A percentile compares a stretch with the other conserved stretches of the same genome.
Evolutionary conservation across 768 basidiomycete genomes (phyloP).

Genomic region (Boletus pseudo-olivaceus): DNA sequence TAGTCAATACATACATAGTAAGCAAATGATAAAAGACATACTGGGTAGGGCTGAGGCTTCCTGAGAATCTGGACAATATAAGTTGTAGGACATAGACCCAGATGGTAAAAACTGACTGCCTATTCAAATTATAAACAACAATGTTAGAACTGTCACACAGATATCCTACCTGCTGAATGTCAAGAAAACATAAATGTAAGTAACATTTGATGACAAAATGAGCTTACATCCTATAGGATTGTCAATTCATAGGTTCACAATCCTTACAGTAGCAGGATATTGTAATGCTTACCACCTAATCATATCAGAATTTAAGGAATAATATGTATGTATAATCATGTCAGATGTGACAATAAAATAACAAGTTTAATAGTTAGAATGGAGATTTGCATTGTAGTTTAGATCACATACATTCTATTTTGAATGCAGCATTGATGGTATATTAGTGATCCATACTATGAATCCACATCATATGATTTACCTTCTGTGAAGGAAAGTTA

Average conservation of each 20-base stretch:
- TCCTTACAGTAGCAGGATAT: background rate
- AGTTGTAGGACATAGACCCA: background rate
- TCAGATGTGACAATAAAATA: background rate
- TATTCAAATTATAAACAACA: background rate
- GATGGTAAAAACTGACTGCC: background rate
- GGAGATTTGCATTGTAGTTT: too few species aligned
- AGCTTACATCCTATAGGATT: too few species aligned
- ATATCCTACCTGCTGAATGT: background rate
- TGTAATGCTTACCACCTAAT: background rate
- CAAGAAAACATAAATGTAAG: background rate
- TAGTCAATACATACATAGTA: background rate
- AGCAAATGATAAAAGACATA: background rate
- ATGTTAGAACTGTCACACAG: too few species aligned
- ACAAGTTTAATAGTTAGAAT: too few species aligned
- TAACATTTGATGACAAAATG: background rate
- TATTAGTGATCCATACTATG: background rate
- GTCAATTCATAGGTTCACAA: background rate
- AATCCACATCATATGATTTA: background rate
- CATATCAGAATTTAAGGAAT: background rate
- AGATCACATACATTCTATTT: background rate
- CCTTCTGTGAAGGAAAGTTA: too few species aligned
- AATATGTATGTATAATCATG: background rate
- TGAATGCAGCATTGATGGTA: background rate
- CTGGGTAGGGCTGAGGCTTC: background rate
- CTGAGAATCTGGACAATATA: background rate